phyloP scores from a whole-genome alignment of 148 eudicot species.

The Camellia sinensis region DNA sequence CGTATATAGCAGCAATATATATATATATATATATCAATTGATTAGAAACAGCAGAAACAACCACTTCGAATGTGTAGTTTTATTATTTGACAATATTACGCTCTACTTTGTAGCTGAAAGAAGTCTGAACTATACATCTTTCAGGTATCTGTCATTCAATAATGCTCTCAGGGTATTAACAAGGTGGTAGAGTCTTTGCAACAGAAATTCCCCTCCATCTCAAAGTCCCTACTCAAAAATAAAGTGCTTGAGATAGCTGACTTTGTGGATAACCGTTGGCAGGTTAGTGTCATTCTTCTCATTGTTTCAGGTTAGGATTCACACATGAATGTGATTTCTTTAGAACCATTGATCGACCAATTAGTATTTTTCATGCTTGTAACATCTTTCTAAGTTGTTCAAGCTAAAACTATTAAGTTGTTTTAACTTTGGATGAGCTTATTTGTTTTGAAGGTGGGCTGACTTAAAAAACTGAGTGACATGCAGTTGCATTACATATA shows the following conservation, averaged over 20 bases:
- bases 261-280: no score
- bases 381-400: neutral
- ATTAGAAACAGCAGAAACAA: no score
- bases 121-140: neutral
- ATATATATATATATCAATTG: no score
- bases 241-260: no score
- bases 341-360: neutral
- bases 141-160: conserved; percentile 66
- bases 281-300: no score
- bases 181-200: conserved; percentile 57
- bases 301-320: no score
- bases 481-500: neutral
- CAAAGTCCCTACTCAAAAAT: conserved; percentile 54
- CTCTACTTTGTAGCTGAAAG: neutral
- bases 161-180: conserved; percentile 54
- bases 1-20: no score
- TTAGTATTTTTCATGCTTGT: neutral
- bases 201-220: conserved; percentile 45
- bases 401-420: neutral
- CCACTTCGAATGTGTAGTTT: no score
- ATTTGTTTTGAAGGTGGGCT: neutral
- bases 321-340: no score
- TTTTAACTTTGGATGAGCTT: no score
- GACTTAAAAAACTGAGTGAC: neutral
- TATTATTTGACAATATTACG: no score